Evolutionary conservation across 495 filamentous ascomycete genomes (phyloP).

Genomic region (Tricharina praecox): DNA sequence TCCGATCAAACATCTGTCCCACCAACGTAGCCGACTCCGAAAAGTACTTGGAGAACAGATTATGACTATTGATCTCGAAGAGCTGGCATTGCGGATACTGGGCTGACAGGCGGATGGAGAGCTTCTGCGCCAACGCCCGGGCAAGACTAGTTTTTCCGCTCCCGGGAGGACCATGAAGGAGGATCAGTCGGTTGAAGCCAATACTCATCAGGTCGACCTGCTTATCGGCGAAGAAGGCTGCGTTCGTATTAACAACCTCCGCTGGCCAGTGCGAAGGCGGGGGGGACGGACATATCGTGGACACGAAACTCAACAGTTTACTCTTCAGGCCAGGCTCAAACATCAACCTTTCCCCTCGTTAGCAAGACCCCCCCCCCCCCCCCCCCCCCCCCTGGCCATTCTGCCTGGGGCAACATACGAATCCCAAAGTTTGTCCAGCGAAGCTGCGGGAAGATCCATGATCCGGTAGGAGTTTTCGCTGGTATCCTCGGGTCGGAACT

Average conservation of each 20-base stretch:
- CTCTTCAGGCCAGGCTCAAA: conserved; percentile 35
- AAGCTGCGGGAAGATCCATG: conserved; percentile 29
- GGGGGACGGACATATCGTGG: conserved; percentile 30
- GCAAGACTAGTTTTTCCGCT: conserved; percentile 21
- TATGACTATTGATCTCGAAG: conserved; percentile 36
- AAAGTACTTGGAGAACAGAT: conserved; percentile 38
- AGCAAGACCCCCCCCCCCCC: background rate
- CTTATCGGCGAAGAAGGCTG: conserved; percentile 24
- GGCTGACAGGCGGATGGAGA: conserved; percentile 38
- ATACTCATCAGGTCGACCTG: conserved; percentile 26
- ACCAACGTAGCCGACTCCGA: conserved; percentile 41
- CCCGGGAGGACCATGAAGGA: conserved; percentile 42
- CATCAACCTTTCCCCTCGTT: conserved; percentile 27
- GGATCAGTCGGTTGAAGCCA: conserved; percentile 29
- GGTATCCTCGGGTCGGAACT: no score
- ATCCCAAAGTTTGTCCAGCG: conserved; percentile 36
- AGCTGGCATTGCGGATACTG: conserved; percentile 31
- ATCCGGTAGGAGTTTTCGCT: conserved; percentile 27
- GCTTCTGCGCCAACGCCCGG: conserved; percentile 36
- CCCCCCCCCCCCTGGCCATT: no score
- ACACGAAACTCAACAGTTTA: conserved; percentile 32
- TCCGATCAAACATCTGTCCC: conserved; percentile 33
- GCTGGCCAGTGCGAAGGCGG: background rate
- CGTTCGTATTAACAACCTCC: background rate
- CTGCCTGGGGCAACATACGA: conserved; percentile 28